Evolutionary conservation across 257 asterid species (phyloP).

Genomic region (Solanum peruvianum): DNA sequence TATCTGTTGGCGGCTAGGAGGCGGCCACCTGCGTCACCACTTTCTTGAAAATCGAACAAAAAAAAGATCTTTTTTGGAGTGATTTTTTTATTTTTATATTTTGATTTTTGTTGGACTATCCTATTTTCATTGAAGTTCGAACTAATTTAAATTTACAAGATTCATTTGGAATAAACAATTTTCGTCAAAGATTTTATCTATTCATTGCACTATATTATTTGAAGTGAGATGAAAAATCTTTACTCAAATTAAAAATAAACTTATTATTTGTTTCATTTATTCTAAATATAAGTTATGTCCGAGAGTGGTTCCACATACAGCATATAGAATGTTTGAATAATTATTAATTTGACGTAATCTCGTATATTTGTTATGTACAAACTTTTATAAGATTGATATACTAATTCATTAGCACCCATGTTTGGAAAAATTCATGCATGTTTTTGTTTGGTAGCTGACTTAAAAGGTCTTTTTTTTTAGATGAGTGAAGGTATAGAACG

Average conservation of each 20-base stretch:
- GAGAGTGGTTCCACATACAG: fast-evolving
- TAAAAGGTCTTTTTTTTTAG: too few relatives aligned
- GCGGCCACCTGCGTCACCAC: background rate
- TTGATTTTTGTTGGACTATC: fast-evolving
- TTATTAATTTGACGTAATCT: too few relatives aligned
- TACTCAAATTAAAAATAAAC: background rate
- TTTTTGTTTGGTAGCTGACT: too few relatives aligned
- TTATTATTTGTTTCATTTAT: background rate
- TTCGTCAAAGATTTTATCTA: background rate
- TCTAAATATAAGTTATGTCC: background rate
- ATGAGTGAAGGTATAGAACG: too few relatives aligned
- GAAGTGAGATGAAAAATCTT: background rate
- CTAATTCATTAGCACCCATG: too few relatives aligned
- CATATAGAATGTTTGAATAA: background rate
- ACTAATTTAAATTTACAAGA: background rate
- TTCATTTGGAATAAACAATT: background rate
- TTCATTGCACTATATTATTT: background rate
- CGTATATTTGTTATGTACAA: too few relatives aligned
- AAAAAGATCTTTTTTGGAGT: background rate
- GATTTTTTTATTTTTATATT: background rate
- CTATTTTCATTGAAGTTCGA: background rate
- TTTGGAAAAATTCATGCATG: too few relatives aligned
- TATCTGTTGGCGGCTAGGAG: background rate
- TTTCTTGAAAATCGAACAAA: background rate
- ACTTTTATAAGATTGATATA: background rate